A percentile compares a stretch with the other conserved stretches of the same genome.
phyloP scores from a whole-genome alignment of 2,329 filamentous ascomycete genomes.

The Trichoderma polysporum region DNA sequence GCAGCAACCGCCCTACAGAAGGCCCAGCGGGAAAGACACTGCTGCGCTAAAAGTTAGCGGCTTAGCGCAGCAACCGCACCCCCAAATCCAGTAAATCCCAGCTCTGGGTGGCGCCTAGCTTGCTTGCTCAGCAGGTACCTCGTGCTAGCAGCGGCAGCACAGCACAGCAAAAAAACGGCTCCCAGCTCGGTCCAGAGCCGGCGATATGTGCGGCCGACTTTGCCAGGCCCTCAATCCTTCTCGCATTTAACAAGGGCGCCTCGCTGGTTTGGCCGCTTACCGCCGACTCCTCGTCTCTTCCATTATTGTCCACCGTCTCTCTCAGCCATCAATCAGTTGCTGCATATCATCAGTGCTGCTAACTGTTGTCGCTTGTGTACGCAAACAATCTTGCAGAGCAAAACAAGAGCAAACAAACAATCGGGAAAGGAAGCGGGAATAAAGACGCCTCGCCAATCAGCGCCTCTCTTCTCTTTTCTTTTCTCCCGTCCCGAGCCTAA shows the following conservation, averaged over 20 bases:
- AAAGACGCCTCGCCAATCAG: not conserved
- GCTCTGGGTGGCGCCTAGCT: conserved; percentile 13
- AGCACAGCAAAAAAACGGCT: conserved; percentile 7
- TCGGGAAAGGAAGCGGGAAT: not conserved
- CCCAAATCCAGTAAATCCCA: conserved; percentile 18
- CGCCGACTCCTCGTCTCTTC: conserved; percentile 20
- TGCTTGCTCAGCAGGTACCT: conserved; percentile 14
- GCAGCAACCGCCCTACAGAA: conserved; percentile 13
- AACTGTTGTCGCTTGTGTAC: not conserved
- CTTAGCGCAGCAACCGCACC: conserved; percentile 17
- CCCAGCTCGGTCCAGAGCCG: conserved; percentile 16
- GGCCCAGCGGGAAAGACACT: too few relatives aligned
- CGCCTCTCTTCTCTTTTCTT: not conserved
- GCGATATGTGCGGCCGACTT: conserved; percentile 20
- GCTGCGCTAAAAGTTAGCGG: conserved; percentile 19
- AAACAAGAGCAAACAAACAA: not conserved
- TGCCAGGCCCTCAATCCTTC: conserved; percentile 13
- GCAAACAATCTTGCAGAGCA: not conserved
- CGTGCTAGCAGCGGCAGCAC: conserved; percentile 4
- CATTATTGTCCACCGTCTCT: not conserved
- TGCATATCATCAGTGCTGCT: not conserved
- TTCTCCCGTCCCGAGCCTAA: not conserved
- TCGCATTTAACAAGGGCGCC: conserved; percentile 18
- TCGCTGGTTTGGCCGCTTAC: conserved; percentile 21
- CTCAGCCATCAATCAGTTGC: not conserved